Percentiles rank a stretch among this genome's conserved stretches.
Conservation (phyloP, 108 stramenopile species). For the Pseudonitzschia multistriata region DNA sequence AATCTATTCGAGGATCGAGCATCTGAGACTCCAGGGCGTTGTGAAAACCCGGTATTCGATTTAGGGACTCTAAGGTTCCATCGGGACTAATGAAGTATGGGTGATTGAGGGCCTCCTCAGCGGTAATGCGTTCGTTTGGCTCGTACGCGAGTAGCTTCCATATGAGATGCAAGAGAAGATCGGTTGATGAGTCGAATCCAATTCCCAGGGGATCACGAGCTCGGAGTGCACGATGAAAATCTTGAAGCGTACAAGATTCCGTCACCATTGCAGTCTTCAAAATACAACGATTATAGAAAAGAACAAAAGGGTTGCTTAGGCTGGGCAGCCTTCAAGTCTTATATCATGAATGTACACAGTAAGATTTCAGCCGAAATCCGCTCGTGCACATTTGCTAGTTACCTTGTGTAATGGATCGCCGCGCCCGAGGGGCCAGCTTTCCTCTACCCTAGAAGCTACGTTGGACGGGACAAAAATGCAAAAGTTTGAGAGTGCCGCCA, state of each 20-base stretch:
- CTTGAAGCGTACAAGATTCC: constrained; percentile 57
- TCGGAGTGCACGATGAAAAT: constrained; percentile 76
- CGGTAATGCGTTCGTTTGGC: constrained; percentile 66
- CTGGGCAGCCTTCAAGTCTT: no score
- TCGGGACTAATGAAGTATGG: constrained; percentile 62
- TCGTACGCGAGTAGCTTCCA: constrained; percentile 78
- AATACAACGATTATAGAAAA: not conserved
- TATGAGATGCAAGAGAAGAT: constrained; percentile 69
- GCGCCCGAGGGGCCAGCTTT: constrained; percentile 63
- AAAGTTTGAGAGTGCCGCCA: constrained; percentile 81
- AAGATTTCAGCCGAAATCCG: not conserved
- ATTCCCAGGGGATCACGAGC: constrained; percentile 79
- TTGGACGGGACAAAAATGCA: constrained; percentile 72
- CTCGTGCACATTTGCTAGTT: not conserved
- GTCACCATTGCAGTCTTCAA: constrained; percentile 40
- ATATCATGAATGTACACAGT: not conserved
- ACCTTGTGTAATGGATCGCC: constrained; percentile 70
- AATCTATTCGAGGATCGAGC: constrained; percentile 67
- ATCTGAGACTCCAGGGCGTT: constrained; percentile 69
- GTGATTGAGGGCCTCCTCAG: constrained; percentile 67
- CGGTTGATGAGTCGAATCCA: constrained; percentile 66
- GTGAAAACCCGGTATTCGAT: constrained; percentile 41
- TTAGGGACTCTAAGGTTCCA: constrained; percentile 5
- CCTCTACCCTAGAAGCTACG: constrained; percentile 15
- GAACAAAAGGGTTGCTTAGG: not conserved